Evolutionary conservation across 2,329 filamentous ascomycete species (phyloP), one percentile per base, ranked within the genome.

Genomic region (Ophiostoma angusticollis): DNA sequence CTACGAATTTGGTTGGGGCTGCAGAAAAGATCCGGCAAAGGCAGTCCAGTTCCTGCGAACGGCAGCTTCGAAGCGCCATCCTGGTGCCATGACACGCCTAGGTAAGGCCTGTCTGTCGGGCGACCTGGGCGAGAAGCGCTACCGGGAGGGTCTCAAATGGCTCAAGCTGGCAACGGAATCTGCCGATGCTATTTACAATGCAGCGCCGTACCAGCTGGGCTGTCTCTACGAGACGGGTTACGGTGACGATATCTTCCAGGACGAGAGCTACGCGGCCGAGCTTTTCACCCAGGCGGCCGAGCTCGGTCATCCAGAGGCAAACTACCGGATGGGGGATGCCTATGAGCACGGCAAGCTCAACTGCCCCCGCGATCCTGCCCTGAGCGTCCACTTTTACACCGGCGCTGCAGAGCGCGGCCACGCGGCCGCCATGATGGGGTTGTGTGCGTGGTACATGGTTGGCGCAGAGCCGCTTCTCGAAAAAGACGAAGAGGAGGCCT

Each of bases 1-100:
- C 64, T 96, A 96, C 62, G 91, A 98, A 59, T 96, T 95, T 59
- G 91, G 87, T 45, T 98, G 91, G 91, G 91, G 91, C 29, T 93
- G 81, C 52, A 78, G 85, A 41, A 85, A 85, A 53, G 86, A 95
- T 53, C 81, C 83, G 41, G 76, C 81, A 35, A 95, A 95, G 61
- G 89, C 91, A 31, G 83, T 93, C 2, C 87, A 96, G 56, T 98
- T 91, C 58, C 82, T 94, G 54, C 80, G 89, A 39, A 80, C 82
- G 45, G 83, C 87, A 9, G 87, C 91, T 2, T 84, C 87, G 6
- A 96, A 95, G 59, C 84, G 86, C 44, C 91, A 98, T 53, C 91
- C 91, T 0, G 91, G 91, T 35, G 89, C 91, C 35, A 94, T 95
- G 73, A 84, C 86, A 39, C 80, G 91, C 41, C 73, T 98, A 37